A percentile compares a stretch with the other conserved stretches of the same genome.
These are phyloP conservation scores for Cladobotryum protrusum DNA, from an alignment of 2,329 filamentous ascomycete species.

Conservation along the genomic window DNA sequence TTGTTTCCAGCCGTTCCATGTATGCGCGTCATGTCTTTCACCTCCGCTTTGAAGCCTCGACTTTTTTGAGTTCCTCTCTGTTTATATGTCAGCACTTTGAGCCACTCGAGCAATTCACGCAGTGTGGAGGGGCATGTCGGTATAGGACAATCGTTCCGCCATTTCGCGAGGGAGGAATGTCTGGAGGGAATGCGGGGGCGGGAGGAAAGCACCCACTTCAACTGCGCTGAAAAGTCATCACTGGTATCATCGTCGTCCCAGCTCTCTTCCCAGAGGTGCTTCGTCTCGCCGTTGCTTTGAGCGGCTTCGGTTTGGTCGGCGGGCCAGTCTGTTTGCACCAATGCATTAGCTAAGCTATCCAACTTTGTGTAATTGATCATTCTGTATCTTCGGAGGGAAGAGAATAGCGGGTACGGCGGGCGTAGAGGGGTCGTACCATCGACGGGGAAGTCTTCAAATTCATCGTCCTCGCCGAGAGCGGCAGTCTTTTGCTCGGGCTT, in stretches of 20 bases:
- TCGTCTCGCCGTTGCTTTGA: slow-evolving; percentile 56
- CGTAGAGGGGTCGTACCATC: slow-evolving; percentile 61
- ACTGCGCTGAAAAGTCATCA: slow-evolving; percentile 91
- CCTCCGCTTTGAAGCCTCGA: slow-evolving; percentile 67
- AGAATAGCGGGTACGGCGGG: no score
- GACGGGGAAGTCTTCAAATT: slow-evolving; percentile 97
- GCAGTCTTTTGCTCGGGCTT: slow-evolving; percentile 44
- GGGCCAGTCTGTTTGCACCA: slow-evolving; percentile 65
- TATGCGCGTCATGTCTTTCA: slow-evolving; percentile 23
- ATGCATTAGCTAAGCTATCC: not conserved
- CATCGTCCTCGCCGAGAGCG: slow-evolving; percentile 90
- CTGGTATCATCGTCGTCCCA: slow-evolving; percentile 98
- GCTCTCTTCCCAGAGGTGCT: slow-evolving; percentile 97
- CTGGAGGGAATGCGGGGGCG: not conserved
- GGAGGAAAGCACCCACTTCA: slow-evolving; percentile 60
- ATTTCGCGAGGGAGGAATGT: not conserved
- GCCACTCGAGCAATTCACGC: no score
- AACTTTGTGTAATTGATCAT: no score
- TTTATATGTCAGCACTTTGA: slow-evolving; percentile 14
- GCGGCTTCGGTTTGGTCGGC: slow-evolving; percentile 85
- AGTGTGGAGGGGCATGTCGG: no score
- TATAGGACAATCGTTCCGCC: no score
- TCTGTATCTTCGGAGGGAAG: no score
- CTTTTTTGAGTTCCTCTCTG: slow-evolving; percentile 91
- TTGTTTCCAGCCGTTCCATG: slow-evolving; percentile 1